Evolutionary conservation across 352 stramenopile genomes (phyloP).

Genomic region (Pythium brassicae): DNA sequence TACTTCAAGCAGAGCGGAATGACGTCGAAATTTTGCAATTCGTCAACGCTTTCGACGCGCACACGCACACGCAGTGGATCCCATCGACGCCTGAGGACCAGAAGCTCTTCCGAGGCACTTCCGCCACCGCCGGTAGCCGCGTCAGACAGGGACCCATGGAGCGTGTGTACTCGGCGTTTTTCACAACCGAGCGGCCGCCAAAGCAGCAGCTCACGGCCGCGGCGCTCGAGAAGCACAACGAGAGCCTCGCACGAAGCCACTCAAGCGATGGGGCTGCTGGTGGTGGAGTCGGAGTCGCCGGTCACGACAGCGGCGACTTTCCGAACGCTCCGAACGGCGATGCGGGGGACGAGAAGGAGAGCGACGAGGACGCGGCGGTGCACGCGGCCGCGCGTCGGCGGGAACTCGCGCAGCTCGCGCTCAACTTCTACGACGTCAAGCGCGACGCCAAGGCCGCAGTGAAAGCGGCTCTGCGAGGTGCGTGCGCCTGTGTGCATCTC

Average conservation of each 20-base stretch:
- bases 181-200: constrained; percentile 43
- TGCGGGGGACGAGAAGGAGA: constrained; percentile 12
- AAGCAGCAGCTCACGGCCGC: constrained; percentile 46
- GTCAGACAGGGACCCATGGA: constrained; percentile 42
- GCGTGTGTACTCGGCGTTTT: constrained; percentile 86
- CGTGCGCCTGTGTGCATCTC: not conserved
- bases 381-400: constrained; percentile 27
- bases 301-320: not conserved
- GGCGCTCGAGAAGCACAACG: constrained; percentile 64
- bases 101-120: too few relatives aligned
- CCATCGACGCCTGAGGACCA: too few relatives aligned
- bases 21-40: too few relatives aligned
- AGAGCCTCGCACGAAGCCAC: constrained; percentile 20
- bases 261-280: not conserved
- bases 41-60: too few relatives aligned
- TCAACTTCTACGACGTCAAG: constrained; percentile 26
- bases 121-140: constrained; percentile 7
- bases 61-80: too few relatives aligned
- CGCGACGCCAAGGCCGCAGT: constrained; percentile 45
- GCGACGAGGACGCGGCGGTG: constrained; percentile 13
- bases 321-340: too few relatives aligned
- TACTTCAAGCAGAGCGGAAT: too few relatives aligned
- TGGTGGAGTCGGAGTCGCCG: not conserved
- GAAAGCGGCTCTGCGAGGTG: constrained; percentile 35
- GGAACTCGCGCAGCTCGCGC: constrained; percentile 27